Evolutionary conservation across 768 basidiomycete species (phyloP), one percentile per base, ranked within the genome.

Genomic region (Boletus rufocinnamomeus): DNA sequence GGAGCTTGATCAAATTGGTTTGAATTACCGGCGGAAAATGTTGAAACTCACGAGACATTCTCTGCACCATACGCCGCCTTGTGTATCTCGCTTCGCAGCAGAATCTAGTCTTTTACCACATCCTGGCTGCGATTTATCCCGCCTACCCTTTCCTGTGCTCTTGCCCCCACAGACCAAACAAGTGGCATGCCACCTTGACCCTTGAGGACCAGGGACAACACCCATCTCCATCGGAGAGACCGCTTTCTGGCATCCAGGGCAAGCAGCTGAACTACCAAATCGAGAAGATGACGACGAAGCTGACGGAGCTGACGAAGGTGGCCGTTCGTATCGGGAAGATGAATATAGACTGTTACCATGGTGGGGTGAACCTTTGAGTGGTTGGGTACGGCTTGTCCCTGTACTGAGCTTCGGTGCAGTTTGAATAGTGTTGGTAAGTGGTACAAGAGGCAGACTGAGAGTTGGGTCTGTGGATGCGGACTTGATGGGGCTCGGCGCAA

Each of bases 211-310:
- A 28, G 90, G 87, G 40, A 94, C 88, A 32, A 93, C 91, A 10
- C 92, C 92, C 57, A 83, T 79, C 66, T 93, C 92, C 91, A 94
- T 93, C 2, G 83, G 83, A 17, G 89, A 89, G 14, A 93, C 92
- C 0, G 82, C 68, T 64, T 82, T 84, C 52, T 77, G 78, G 70
- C 92, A 94, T 27, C 89, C 91, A 11, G 91, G 90, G 65, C 92
- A 94, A 28, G 66, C n/a, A 57, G 81, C 79, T 7, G 75, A 76
- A 55, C 72, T 70, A 30, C 74, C 74, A 27, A 75, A 74, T 23
- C 73, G 73, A 48, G 74, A 72, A 7, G 59, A 59, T 13, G 64
- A 51, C 6, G 68, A 56, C 16, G 63, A 58, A 46, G 54, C 45
- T 19, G 64, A 61, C n/a, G 61, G 32, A n/a, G 52, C 54, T 38